Evolutionary conservation across 768 basidiomycete species (phyloP).

Genomic region (Tylopilus balloui): DNA sequence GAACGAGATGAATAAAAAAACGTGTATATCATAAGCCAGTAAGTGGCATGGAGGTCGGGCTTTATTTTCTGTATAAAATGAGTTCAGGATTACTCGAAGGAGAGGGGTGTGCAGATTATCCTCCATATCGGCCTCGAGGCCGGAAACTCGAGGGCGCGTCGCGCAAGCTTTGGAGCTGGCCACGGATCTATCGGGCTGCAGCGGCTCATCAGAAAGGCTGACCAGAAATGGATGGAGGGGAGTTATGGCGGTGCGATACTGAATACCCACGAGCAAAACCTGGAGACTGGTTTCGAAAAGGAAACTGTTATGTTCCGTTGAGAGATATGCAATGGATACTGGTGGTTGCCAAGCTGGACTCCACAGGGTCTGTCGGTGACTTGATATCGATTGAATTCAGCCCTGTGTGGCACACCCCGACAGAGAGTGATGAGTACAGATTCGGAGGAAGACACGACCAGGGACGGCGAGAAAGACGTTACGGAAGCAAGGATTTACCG

Average conservation of each 20-base stretch:
- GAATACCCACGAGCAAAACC: neutral
- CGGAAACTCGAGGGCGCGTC: neutral
- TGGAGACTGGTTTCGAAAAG: neutral
- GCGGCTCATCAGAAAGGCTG: neutral
- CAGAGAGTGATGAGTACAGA: neutral
- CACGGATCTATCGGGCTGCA: neutral
- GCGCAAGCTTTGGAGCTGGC: neutral
- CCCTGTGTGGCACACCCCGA: neutral
- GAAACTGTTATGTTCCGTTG: neutral
- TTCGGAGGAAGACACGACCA: neutral
- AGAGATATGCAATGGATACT: neutral
- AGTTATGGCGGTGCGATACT: neutral
- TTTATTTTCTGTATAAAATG: neutral
- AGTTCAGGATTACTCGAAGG: neutral
- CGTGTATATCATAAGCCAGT: neutral
- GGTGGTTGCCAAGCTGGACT: conserved; percentile 2
- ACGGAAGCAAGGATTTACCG: neutral
- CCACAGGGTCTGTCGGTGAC: conserved; percentile 9
- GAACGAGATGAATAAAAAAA: neutral
- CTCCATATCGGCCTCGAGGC: neutral
- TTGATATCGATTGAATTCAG: neutral
- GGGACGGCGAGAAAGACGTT: neutral
- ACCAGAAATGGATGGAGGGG: neutral
- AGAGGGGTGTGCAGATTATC: neutral
- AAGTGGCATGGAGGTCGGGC: neutral